Conservation (phyloP, 148 eudicot species). For the Camellia japonica region DNA sequence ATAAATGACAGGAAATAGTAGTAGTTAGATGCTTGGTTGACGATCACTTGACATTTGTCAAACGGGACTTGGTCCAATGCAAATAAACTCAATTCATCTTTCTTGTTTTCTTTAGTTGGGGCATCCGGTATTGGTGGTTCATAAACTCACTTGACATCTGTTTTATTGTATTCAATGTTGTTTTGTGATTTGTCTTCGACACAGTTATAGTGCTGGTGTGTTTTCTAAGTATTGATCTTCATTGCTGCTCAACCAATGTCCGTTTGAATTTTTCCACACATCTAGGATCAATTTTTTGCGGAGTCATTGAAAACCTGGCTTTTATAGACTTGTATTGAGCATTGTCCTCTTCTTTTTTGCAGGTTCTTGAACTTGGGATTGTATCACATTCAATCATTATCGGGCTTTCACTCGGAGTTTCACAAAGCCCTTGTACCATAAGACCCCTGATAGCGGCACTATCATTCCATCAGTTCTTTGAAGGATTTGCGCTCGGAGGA, state of each 20-base stretch:
- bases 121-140: no score
- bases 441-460: conserved; percentile 54
- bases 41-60: no score
- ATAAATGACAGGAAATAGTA: no score
- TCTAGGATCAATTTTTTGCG: not conserved
- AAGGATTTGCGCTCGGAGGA: conserved; percentile 73
- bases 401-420: conserved; percentile 65
- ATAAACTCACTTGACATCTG: not conserved
- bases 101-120: no score
- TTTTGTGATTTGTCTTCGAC: not conserved
- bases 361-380: conserved; percentile 71
- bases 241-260: not conserved
- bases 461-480: conserved; percentile 71
- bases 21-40: no score
- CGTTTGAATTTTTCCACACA: not conserved
- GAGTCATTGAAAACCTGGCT: not conserved
- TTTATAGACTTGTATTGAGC: not conserved
- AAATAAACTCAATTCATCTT: no score
- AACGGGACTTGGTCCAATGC: no score
- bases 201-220: not conserved
- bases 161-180: not conserved
- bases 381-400: conserved; percentile 65
- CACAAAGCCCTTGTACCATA: conserved; percentile 64
- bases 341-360: not conserved
- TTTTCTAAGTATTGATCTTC: not conserved